Percentiles rank a stretch among this genome's conserved stretches.
phyloP scores from a whole-genome alignment of 805 yeast species.

The Yarrowia deformans region DNA sequence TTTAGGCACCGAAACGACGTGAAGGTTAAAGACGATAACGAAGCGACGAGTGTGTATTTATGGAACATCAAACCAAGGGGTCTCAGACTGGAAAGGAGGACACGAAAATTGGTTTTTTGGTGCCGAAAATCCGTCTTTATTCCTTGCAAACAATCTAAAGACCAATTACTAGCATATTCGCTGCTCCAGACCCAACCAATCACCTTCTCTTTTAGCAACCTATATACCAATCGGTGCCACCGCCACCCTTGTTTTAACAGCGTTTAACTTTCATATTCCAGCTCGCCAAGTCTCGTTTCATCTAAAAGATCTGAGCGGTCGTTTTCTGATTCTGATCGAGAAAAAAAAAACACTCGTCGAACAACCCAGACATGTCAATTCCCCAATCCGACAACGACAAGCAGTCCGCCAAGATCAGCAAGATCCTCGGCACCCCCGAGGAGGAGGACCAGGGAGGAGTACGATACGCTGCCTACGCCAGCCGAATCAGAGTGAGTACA shows the following conservation, averaged over 20 bases:
- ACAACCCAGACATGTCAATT: neutral
- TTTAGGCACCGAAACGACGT: slow-evolving; percentile 2
- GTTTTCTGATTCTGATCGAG: neutral
- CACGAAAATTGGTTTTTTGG: neutral
- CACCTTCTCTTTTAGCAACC: too few relatives aligned
- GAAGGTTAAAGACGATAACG: slow-evolving; percentile 11
- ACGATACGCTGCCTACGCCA: slow-evolving; percentile 37
- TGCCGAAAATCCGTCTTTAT: neutral
- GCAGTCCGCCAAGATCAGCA: neutral
- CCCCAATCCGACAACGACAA: slow-evolving; percentile 20
- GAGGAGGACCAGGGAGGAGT: slow-evolving; percentile 21
- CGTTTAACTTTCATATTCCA: slow-evolving; percentile 24
- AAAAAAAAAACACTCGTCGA: neutral
- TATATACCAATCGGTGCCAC: too few relatives aligned
- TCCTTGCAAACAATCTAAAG: too few relatives aligned
- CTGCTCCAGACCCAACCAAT: neutral
- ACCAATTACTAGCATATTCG: too few relatives aligned
- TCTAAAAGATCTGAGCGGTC: neutral
- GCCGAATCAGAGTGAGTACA: slow-evolving; percentile 33
- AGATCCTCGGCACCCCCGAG: slow-evolving; percentile 5
- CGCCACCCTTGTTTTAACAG: neutral
- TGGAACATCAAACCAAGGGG: neutral
- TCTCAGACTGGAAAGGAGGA: too few relatives aligned
- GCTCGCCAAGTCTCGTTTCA: slow-evolving; percentile 13
- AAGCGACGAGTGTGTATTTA: neutral